These are phyloP conservation scores for Backusella tuberculispora DNA, from an alignment of 192 early-diverging fungal species.

Conservation along the genomic window DNA sequence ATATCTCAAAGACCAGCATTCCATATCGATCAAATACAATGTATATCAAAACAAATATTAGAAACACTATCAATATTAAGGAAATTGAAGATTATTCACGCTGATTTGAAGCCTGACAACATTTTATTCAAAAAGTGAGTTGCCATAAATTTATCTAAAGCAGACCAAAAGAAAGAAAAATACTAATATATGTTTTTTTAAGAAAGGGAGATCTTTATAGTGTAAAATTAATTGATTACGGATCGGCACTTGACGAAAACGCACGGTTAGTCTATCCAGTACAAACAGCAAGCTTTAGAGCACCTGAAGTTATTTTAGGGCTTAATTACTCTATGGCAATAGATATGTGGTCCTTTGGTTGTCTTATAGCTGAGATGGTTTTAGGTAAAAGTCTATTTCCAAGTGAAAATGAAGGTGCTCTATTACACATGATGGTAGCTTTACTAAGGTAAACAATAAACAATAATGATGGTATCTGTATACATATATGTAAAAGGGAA, in stretches of 20 bases:
- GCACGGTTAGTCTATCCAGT: constrained; percentile 92
- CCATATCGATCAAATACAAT: constrained; percentile 86
- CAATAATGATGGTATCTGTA: neutral
- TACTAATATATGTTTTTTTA: constrained; percentile 40
- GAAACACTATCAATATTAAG: constrained; percentile 84
- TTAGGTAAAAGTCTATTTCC: constrained; percentile 94
- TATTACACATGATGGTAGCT: constrained; percentile 89
- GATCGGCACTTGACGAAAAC: constrained; percentile 90
- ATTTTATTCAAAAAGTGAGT: constrained; percentile 84
- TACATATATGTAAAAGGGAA: constrained; percentile 38
- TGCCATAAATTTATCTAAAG: neutral
- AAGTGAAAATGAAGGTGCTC: constrained; percentile 92
- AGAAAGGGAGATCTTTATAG: constrained; percentile 86
- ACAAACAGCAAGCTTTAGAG: constrained; percentile 95
- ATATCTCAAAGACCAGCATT: constrained; percentile 76
- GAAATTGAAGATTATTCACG: constrained; percentile 90
- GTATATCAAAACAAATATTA: constrained; percentile 88
- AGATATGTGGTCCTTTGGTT: constrained; percentile 99
- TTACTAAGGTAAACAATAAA: constrained; percentile 70
- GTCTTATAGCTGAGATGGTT: constrained; percentile 95
- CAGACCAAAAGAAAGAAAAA: neutral
- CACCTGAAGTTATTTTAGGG: constrained; percentile 94
- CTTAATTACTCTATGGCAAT: constrained; percentile 90
- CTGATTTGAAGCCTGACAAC: constrained; percentile 98
- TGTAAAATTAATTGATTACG: constrained; percentile 99